Evolutionary conservation across 768 basidiomycete species (phyloP).

Genomic region (Mycena belliarum): DNA sequence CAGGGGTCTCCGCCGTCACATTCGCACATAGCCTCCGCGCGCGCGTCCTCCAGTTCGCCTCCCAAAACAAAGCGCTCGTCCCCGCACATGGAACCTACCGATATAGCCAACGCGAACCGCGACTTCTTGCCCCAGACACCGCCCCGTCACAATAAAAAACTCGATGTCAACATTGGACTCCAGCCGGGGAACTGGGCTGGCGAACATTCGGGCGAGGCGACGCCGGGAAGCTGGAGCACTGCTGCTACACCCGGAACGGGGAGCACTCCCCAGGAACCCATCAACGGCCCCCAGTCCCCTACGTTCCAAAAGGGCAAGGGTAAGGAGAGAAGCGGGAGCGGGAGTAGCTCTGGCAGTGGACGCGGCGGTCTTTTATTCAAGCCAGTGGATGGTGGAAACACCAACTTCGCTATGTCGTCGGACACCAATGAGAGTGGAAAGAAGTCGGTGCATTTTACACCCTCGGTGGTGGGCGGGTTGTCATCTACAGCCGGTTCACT

Average conservation of each 20-base stretch:
- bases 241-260: conserved; percentile 14
- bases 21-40: conserved; percentile 18
- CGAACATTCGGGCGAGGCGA: conserved; percentile 36
- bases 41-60: conserved; percentile 24
- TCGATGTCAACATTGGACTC: conserved; percentile 22
- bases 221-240: conserved; percentile 55
- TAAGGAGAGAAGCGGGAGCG: conserved; percentile 31
- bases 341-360: conserved; percentile 27
- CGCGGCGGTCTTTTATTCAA: conserved; percentile 22
- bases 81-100: conserved; percentile 24
- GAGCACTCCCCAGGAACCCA: conserved; percentile 23
- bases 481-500: conserved; percentile 10
- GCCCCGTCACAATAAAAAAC: conserved; percentile 14
- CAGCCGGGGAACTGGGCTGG: conserved; percentile 22
- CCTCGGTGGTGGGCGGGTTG: conserved; percentile 41
- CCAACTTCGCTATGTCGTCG: background rate
- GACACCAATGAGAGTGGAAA: conserved; percentile 33
- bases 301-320: conserved; percentile 17
- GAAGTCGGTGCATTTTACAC: conserved; percentile 51
- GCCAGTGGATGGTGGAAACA: background rate
- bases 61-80: conserved; percentile 29
- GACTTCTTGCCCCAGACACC: conserved; percentile 27
- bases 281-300: conserved; percentile 14
- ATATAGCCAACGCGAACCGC: conserved; percentile 22
- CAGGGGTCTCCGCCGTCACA: conserved; percentile 28